Percentiles rank a stretch among this genome's conserved stretches.
These are phyloP conservation scores for Solanum pinnatisectum DNA, from an alignment of 257 asterid genomes.

Conservation along the genomic window DNA sequence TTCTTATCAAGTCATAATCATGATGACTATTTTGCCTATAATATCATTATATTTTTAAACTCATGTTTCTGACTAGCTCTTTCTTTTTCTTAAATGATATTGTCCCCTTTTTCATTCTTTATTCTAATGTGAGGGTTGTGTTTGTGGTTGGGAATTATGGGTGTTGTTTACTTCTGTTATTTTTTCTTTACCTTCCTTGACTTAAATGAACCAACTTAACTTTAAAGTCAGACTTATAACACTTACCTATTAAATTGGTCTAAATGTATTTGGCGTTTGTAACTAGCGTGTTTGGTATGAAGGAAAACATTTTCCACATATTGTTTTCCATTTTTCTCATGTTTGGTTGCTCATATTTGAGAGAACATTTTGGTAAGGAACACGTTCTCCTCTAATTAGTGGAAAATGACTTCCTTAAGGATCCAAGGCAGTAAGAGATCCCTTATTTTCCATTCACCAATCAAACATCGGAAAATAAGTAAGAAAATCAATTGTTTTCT, in stretches of 20 bases:
- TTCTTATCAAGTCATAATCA: not conserved
- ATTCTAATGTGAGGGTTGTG: not conserved
- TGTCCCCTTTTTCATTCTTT: not conserved
- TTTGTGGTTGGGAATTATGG: not conserved
- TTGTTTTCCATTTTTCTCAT: not conserved
- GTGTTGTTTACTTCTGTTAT: not conserved
- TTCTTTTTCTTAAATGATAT: not conserved
- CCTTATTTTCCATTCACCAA: not conserved
- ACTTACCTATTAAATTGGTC: not conserved
- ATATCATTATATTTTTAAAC: not conserved
- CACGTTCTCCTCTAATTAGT: not conserved
- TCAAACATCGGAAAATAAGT: not conserved
- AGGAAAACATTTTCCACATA: not conserved
- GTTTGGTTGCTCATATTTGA: not conserved
- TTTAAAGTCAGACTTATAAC: not conserved
- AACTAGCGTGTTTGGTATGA: not conserved
- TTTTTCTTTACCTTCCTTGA: not conserved
- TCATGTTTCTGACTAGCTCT: not conserved
- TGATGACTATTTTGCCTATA: not conserved
- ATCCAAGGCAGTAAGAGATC: not conserved
- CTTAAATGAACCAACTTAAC: not conserved
- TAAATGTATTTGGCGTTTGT: not conserved
- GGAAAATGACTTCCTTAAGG: not conserved
- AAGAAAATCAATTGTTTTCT: not conserved
- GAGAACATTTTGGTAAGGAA: not conserved